Evolutionary conservation across 116 monocot genomes (phyloP).

Genomic region (Trichopus zeylanicus): DNA sequence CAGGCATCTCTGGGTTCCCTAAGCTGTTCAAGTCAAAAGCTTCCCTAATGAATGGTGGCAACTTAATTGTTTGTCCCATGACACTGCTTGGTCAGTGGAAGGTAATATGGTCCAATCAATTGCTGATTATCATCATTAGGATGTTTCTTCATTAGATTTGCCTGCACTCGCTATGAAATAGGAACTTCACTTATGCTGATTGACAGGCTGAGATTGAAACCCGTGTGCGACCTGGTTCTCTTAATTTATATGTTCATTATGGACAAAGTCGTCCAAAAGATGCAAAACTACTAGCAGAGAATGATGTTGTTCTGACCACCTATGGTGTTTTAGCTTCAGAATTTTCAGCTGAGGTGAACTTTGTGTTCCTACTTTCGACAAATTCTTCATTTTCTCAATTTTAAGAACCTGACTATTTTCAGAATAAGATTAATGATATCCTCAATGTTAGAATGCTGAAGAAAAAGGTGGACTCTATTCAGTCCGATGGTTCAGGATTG

Average conservation of each 20-base stretch:
- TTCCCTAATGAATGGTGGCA: slow-evolving; percentile 58
- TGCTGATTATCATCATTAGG: too few relatives aligned
- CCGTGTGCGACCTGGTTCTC: slow-evolving; percentile 46
- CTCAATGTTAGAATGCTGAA: slow-evolving; percentile 55
- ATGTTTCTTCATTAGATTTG: too few relatives aligned
- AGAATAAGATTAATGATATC: background rate
- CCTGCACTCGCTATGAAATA: background rate
- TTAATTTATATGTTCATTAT: slow-evolving; percentile 81
- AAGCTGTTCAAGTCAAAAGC: slow-evolving; percentile 46
- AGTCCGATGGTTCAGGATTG: slow-evolving; percentile 84
- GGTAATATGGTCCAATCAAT: too few relatives aligned
- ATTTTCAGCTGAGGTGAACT: slow-evolving; percentile 66
- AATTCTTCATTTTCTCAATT: background rate
- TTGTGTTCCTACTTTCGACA: background rate
- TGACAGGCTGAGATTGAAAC: slow-evolving; percentile 87
- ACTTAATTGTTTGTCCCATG: slow-evolving; percentile 91
- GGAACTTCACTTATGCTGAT: background rate
- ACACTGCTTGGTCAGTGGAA: slow-evolving; percentile 98
- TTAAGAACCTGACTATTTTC: background rate
- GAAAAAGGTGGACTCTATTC: slow-evolving; percentile 85
- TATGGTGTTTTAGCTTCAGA: slow-evolving; percentile 90
- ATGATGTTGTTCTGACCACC: slow-evolving; percentile 86
- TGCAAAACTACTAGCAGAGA: slow-evolving; percentile 58
- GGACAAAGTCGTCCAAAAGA: slow-evolving; percentile 88
- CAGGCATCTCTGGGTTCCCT: slow-evolving; percentile 27